Evolutionary conservation across 2,329 filamentous ascomycete genomes (phyloP).

Genomic region (Capronia coronata): DNA sequence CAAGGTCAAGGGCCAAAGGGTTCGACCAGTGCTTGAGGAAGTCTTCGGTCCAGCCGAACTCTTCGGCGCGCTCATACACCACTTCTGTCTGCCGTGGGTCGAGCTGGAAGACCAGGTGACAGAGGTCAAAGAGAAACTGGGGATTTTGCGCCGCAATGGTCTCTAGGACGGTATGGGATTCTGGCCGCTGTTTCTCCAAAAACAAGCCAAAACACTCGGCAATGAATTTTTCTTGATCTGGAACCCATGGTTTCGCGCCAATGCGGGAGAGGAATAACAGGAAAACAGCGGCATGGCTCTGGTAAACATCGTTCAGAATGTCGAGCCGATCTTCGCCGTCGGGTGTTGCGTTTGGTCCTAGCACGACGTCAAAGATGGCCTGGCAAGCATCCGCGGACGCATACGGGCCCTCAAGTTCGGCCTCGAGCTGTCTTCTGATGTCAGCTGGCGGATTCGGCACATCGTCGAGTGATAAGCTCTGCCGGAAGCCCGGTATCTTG

Average conservation of each 20-base stretch:
- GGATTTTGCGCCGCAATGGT: conserved; percentile 88
- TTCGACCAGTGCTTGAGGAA: conserved; percentile 66
- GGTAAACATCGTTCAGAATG: conserved; percentile 56
- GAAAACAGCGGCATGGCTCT: conserved; percentile 46
- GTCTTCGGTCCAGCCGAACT: conserved; percentile 77
- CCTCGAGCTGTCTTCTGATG: conserved; percentile 54
- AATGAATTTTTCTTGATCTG: conserved; percentile 45
- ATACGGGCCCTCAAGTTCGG: conserved; percentile 74
- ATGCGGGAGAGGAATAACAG: conserved; percentile 45
- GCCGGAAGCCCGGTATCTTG: conserved; percentile 72
- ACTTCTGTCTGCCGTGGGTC: conserved; percentile 61
- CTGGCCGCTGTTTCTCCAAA: conserved; percentile 66
- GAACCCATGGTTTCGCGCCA: conserved; percentile 44
- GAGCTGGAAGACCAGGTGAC: conserved; percentile 68
- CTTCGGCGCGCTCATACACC: conserved; percentile 72
- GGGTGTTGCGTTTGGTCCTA: conserved; percentile 39
- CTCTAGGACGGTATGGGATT: conserved; percentile 83
- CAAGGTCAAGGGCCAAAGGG: conserved; percentile 80
- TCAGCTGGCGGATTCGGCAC: conserved; percentile 56
- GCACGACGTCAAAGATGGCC: conserved; percentile 57
- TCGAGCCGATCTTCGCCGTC: conserved; percentile 50
- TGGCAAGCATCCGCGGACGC: conserved; percentile 79
- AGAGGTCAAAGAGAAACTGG: conserved; percentile 72
- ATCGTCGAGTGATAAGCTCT: conserved; percentile 64
- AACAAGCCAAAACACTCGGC: conserved; percentile 65